These are phyloP conservation scores for Dryadomyces quercus-mongolicae DNA, from an alignment of 2,329 filamentous ascomycete genomes.

Conservation along the genomic window DNA sequence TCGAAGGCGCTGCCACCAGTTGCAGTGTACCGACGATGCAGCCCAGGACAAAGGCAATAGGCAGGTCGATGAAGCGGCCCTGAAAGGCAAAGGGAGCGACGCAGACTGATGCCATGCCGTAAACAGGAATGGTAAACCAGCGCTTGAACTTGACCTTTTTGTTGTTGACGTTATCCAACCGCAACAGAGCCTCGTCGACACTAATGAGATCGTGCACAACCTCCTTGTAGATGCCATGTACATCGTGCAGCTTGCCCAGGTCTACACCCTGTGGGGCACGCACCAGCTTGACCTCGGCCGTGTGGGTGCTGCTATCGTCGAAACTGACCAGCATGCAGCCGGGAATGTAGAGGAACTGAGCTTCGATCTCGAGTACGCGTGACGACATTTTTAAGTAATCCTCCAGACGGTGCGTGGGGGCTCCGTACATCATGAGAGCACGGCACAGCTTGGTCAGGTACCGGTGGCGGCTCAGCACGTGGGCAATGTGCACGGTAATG, in stretches of 20 bases:
- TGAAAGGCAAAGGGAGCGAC: slow-evolving; percentile 75
- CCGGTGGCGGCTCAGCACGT: slow-evolving; percentile 64
- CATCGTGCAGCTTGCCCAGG: slow-evolving; percentile 60
- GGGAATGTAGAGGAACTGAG: slow-evolving; percentile 81
- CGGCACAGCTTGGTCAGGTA: slow-evolving; percentile 78
- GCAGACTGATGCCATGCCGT: slow-evolving; percentile 62
- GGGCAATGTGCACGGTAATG: slow-evolving; percentile 48
- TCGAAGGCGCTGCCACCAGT: slow-evolving; percentile 60
- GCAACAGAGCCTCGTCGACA: slow-evolving; percentile 55
- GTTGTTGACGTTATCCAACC: slow-evolving; percentile 43
- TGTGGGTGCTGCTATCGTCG: slow-evolving; percentile 60
- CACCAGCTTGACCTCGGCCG: slow-evolving; percentile 68
- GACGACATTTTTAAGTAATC: slow-evolving; percentile 88
- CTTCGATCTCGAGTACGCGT: slow-evolving; percentile 77
- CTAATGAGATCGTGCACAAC: slow-evolving; percentile 68
- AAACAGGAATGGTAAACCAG: slow-evolving; percentile 51
- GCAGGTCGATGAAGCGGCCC: slow-evolving; percentile 65
- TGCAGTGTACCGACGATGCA: slow-evolving; percentile 64
- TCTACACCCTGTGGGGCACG: slow-evolving; percentile 57
- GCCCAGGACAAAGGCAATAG: slow-evolving; percentile 64
- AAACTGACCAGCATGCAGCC: slow-evolving; percentile 94
- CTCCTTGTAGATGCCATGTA: slow-evolving; percentile 69
- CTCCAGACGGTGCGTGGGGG: slow-evolving; percentile 81
- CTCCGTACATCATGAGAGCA: slow-evolving; percentile 80
- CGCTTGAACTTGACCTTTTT: slow-evolving; percentile 33